Percentiles rank a stretch among this genome's conserved stretches.
These are phyloP conservation scores for Przewalskia tangutica DNA, from an alignment of 257 asterid genomes.

Conservation along the genomic window DNA sequence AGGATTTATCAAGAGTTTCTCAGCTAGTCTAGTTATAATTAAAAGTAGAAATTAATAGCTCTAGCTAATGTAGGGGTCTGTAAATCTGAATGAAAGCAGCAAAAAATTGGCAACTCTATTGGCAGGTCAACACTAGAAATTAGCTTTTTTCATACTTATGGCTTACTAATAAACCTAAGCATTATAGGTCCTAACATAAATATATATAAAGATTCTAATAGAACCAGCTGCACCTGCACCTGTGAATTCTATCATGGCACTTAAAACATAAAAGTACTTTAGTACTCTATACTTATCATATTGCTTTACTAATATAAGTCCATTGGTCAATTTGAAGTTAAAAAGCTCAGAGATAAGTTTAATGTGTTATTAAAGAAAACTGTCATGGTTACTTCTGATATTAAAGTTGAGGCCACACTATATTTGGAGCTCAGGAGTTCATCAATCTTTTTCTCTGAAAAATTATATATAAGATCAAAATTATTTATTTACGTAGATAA, in stretches of 20 bases:
- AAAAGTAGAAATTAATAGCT: neutral
- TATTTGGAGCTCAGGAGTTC: too few species aligned
- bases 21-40: neutral
- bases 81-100: constrained; percentile 5
- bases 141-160: neutral
- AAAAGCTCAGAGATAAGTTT: too few species aligned
- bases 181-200: neutral
- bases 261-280: neutral
- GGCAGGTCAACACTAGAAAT: constrained; percentile 45
- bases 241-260: neutral
- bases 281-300: neutral
- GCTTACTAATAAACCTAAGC: neutral
- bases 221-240: neutral
- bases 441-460: too few species aligned
- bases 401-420: too few species aligned
- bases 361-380: too few species aligned
- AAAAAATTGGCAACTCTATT: constrained; percentile 28
- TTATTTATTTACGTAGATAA: too few species aligned
- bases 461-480: too few species aligned
- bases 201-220: neutral
- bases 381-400: too few species aligned
- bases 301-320: neutral
- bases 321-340: neutral
- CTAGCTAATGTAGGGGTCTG: neutral
- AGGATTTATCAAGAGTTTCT: neutral